These are phyloP conservation scores for Podila clonocystis DNA, from an alignment of 192 early-diverging fungal genomes.

Conservation along the genomic window DNA sequence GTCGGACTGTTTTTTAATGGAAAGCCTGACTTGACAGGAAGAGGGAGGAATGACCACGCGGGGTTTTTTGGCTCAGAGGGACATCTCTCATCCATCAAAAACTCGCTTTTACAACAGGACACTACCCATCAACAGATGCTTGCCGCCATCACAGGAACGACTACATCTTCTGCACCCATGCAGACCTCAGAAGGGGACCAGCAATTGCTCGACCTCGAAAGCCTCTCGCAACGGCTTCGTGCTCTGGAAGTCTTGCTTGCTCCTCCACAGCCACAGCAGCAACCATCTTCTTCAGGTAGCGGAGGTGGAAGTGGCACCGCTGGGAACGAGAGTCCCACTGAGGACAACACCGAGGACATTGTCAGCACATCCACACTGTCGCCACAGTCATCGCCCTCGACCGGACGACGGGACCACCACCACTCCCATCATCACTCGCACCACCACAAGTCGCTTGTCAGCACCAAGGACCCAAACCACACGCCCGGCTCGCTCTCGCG, in stretches of 20 bases:
- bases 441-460: background rate
- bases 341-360: conserved; percentile 22
- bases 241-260: conserved; percentile 28
- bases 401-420: conserved; percentile 2
- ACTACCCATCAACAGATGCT: conserved; percentile 11
- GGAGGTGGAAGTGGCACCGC: background rate
- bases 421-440: background rate
- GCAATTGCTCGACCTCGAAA: conserved; percentile 43
- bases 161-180: background rate
- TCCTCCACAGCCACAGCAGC: conserved; percentile 3
- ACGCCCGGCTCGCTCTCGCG: conserved; percentile 41
- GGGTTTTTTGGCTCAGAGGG: background rate
- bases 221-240: conserved; percentile 29
- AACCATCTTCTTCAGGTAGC: background rate
- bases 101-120: background rate
- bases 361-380: conserved; percentile 12
- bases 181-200: conserved; percentile 9
- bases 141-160: background rate
- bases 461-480: conserved; percentile 6
- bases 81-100: background rate
- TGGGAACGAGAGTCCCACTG: conserved; percentile 23
- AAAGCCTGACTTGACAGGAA: too few species aligned
- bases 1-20: too few species aligned
- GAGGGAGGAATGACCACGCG: too few species aligned
- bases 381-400: background rate